phyloP scores from a whole-genome alignment of 768 basidiomycete species.

The Tricholoma furcatifolium region DNA sequence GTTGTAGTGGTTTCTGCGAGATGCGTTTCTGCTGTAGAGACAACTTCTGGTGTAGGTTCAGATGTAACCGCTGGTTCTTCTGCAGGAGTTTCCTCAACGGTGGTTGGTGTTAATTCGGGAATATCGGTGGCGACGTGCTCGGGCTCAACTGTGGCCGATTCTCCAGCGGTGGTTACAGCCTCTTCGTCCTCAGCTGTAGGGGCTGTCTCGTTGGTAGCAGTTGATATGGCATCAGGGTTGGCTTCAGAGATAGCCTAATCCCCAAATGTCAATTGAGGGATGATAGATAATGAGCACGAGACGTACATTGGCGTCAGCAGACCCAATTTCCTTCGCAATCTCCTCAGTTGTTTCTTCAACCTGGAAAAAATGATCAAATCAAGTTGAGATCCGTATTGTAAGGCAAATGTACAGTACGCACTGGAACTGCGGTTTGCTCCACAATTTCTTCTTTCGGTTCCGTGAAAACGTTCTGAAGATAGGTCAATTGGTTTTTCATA shows the following conservation, averaged over 20 bases:
- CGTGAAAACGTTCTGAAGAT: constrained; percentile 1
- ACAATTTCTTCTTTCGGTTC: constrained; percentile 5
- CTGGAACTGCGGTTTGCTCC: neutral
- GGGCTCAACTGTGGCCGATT: neutral
- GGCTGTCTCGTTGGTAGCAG: neutral
- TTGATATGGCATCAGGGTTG: neutral
- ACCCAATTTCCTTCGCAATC: neutral
- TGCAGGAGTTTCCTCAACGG: neutral
- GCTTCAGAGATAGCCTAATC: neutral
- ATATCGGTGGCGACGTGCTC: neutral
- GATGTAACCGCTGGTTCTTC: neutral
- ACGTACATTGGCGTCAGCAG: constrained; percentile 6
- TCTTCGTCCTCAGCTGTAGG: neutral
- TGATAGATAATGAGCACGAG: neutral
- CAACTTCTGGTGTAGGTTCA: neutral
- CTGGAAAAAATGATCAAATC: constrained; percentile 1
- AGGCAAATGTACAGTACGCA: neutral
- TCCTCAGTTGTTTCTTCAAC: neutral
- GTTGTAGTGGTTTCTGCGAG: neutral
- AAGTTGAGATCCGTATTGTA: neutral
- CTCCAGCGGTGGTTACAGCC: neutral
- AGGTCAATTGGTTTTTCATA: neutral
- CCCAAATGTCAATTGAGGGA: constrained; percentile 1
- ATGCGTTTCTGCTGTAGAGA: neutral
- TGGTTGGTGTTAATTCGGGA: neutral